phyloP scores from a whole-genome alignment of 2,329 filamentous ascomycete species.

The Torrubiella hemipterigena region DNA sequence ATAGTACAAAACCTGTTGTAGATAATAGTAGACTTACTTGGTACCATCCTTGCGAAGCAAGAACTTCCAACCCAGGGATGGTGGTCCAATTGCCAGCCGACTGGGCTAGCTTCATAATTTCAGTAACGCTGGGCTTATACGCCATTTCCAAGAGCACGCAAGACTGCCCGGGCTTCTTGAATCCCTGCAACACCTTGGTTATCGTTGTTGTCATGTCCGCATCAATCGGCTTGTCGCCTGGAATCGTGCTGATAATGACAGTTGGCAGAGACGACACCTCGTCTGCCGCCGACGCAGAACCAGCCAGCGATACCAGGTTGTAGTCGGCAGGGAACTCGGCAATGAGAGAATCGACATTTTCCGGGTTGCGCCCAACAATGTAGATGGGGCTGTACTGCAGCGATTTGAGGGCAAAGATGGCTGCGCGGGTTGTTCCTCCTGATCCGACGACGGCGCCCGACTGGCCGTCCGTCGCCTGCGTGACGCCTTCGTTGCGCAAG shows the following conservation, averaged over 20 bases:
- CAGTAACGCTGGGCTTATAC: conserved; percentile 78
- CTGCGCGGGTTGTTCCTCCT: conserved; percentile 83
- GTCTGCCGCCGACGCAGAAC: conserved; percentile 36
- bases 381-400: conserved; percentile 83
- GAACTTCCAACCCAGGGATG: conserved; percentile 77
- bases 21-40: conserved; percentile 45
- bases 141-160: conserved; percentile 85
- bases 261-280: conserved; percentile 37
- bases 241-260: conserved; percentile 83
- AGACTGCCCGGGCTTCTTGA: conserved; percentile 21
- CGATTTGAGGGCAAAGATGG: conserved; percentile 74
- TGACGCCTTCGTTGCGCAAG: conserved; percentile 56
- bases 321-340: conserved; percentile 63
- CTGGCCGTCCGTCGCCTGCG: conserved; percentile 16
- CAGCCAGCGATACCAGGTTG: conserved; percentile 56
- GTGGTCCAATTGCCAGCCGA: conserved; percentile 64
- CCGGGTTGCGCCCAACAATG: conserved; percentile 63
- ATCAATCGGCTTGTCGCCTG: conserved; percentile 77
- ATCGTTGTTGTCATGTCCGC: conserved; percentile 54
- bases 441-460: conserved; percentile 78
- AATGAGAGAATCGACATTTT: conserved; percentile 56
- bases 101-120: conserved; percentile 72
- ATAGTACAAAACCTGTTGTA: not conserved
- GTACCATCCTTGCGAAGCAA: conserved; percentile 80
- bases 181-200: conserved; percentile 32